Conservation (phyloP, 140 eudicot species). For the Stevia rebaudiana region DNA sequence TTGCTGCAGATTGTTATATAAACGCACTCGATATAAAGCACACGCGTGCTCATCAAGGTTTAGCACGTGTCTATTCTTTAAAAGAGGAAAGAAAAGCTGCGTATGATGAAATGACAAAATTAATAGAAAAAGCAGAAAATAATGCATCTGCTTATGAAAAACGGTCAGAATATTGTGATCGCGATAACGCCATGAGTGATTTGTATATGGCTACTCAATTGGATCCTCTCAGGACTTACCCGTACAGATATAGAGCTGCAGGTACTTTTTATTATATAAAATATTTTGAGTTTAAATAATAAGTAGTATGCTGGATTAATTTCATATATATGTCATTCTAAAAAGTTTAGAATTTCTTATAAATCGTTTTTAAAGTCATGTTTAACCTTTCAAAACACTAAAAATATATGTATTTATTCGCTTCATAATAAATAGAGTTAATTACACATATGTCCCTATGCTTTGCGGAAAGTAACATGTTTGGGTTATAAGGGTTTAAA, state of each 20-base stretch:
- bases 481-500: too few relatives aligned
- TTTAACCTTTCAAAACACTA: neutral
- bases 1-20: constrained; percentile 80
- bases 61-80: constrained; percentile 72
- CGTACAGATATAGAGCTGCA: constrained; percentile 90
- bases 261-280: constrained; percentile 33
- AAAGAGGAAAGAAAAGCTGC: constrained; percentile 67
- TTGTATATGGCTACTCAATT: constrained; percentile 58
- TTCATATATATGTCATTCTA: neutral
- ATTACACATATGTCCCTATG: too few relatives aligned
- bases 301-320: neutral
- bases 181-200: constrained; percentile 66
- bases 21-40: constrained; percentile 84
- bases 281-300: neutral
- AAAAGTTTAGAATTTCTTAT: neutral
- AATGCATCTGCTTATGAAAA: constrained; percentile 86
- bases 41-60: constrained; percentile 91
- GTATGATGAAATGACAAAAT: constrained; percentile 76
- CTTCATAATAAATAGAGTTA: neutral
- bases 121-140: constrained; percentile 70
- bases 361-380: neutral
- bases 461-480: too few relatives aligned
- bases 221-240: constrained; percentile 85
- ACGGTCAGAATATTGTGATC: constrained; percentile 77
- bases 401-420: neutral